These are phyloP conservation scores for Neolecta irregularis DNA, from an alignment of 1,139 yeast genomes.

Conservation along the genomic window DNA sequence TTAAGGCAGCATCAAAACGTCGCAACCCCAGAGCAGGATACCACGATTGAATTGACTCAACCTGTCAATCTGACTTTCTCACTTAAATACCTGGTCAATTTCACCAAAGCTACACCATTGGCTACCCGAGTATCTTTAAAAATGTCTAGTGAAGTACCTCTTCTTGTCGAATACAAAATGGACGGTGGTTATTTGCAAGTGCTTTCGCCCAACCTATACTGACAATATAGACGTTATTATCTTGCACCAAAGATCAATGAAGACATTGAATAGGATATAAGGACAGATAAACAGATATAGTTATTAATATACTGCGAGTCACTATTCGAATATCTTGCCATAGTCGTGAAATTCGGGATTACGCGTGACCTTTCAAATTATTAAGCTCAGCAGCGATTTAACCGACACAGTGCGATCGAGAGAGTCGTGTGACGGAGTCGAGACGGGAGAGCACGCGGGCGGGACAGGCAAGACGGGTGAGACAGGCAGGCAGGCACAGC, in stretches of 20 bases:
- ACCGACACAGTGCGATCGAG: no score
- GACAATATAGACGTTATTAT: conserved; percentile 26
- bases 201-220: not conserved
- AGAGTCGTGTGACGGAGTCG: no score
- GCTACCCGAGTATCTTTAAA: conserved; percentile 65
- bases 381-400: no score
- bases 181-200: conserved; percentile 65
- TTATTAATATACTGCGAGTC: no score
- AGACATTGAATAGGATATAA: conserved; percentile 41
- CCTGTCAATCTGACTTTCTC: conserved; percentile 88
- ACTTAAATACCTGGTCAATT: conserved; percentile 74
- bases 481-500: no score
- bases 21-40: conserved; percentile 51
- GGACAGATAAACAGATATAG: no score
- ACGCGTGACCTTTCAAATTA: no score
- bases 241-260: conserved; percentile 95
- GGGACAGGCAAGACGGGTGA: no score
- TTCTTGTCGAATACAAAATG: conserved; percentile 80
- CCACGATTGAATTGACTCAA: conserved; percentile 62
- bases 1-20: conserved; percentile 77
- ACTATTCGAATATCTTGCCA: no score
- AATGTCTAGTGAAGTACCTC: conserved; percentile 84
- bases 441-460: no score
- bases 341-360: no score
- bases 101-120: conserved; percentile 77